Conservation (phyloP, 108 stramenopile genomes). For the Skeletonema costatum region DNA sequence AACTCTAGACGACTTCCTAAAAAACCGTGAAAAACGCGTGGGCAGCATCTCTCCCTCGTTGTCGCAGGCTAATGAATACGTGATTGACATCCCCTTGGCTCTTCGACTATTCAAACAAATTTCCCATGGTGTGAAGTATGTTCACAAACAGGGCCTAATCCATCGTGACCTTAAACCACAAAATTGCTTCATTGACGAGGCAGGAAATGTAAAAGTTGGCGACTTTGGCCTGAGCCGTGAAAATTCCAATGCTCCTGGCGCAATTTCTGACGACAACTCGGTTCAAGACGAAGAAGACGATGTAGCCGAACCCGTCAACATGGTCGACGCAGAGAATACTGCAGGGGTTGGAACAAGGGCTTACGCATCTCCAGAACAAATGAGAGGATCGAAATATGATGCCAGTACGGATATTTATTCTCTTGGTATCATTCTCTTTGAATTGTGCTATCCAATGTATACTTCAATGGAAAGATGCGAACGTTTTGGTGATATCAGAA, state of each 20-base stretch:
- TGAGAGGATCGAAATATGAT: slow-evolving; percentile 90
- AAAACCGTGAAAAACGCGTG: slow-evolving; percentile 59
- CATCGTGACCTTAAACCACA: slow-evolving; percentile 92
- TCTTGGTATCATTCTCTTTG: slow-evolving; percentile 94
- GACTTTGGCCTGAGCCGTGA: slow-evolving; percentile 88
- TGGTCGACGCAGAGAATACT: slow-evolving; percentile 64
- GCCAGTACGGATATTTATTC: slow-evolving; percentile 93
- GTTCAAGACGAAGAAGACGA: slow-evolving; percentile 8
- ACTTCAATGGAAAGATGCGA: slow-evolving; percentile 78
- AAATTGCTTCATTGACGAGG: slow-evolving; percentile 85
- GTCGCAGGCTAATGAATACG: slow-evolving; percentile 7
- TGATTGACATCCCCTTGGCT: slow-evolving; percentile 75
- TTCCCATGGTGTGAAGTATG: slow-evolving; percentile 71
- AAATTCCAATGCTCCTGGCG: slow-evolving; percentile 35
- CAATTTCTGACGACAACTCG: slow-evolving; percentile 26
- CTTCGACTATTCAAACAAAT: slow-evolving; percentile 85
- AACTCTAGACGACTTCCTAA: slow-evolving; percentile 85
- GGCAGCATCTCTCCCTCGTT: slow-evolving; percentile 29
- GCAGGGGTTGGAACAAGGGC: slow-evolving; percentile 92
- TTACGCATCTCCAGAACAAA: slow-evolving; percentile 95
- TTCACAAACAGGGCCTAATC: slow-evolving; percentile 85
- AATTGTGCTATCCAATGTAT: slow-evolving; percentile 92
- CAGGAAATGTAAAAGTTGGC: slow-evolving; percentile 82
- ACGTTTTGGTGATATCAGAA: slow-evolving; percentile 33
- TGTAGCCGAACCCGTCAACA: background rate